These are phyloP conservation scores for Pythium rhizo-oryzae DNA, from an alignment of 352 stramenopile species.

Conservation along the genomic window DNA sequence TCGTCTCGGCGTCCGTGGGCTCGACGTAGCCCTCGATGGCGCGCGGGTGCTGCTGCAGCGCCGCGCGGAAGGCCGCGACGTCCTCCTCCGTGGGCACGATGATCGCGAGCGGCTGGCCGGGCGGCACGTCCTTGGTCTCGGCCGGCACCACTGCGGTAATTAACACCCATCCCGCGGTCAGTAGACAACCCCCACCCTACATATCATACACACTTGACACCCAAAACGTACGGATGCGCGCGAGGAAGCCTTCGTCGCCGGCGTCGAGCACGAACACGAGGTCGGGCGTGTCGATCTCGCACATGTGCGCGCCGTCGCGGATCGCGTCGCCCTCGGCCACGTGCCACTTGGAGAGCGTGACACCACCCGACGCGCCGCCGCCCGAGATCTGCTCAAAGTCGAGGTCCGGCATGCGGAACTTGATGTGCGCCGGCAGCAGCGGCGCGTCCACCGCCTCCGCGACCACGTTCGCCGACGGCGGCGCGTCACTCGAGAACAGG, in stretches of 20 bases:
- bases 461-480: not conserved
- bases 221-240: conserved; percentile 70
- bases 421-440: conserved; percentile 78
- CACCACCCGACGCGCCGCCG: conserved; percentile 34
- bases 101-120: conserved; percentile 72
- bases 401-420: conserved; percentile 88
- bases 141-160: conserved; percentile 78
- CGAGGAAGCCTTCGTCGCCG: conserved; percentile 80
- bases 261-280: conserved; percentile 79
- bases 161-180: too few relatives aligned
- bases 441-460: not conserved
- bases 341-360: conserved; percentile 82
- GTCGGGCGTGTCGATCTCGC: conserved; percentile 89
- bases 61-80: conserved; percentile 62
- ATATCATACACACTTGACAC: too few relatives aligned
- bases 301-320: conserved; percentile 73
- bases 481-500: not conserved
- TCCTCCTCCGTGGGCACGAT: conserved; percentile 72
- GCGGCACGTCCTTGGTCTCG: conserved; percentile 51
- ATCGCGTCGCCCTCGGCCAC: conserved; percentile 63
- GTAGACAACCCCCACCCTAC: too few relatives aligned
- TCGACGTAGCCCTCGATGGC: conserved; percentile 63
- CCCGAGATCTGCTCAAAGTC: conserved; percentile 82
- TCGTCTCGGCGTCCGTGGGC: conserved; percentile 1
- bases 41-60: conserved; percentile 53